These are phyloP conservation scores for Drechslerella coelobrocha DNA, from an alignment of 2,329 filamentous ascomycete species.

Conservation along the genomic window DNA sequence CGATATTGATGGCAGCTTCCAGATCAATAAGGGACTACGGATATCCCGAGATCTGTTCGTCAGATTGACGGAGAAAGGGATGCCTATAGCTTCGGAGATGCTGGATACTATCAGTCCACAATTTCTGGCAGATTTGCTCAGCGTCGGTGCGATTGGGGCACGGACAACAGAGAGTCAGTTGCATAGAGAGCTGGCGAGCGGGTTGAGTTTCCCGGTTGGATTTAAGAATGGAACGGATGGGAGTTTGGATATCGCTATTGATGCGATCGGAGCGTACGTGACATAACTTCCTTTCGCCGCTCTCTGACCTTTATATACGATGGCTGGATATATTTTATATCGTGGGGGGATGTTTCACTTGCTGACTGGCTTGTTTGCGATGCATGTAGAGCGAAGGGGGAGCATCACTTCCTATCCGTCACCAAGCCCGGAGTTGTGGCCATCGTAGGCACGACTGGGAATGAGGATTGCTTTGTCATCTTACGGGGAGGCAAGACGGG, in stretches of 20 bases:
- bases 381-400: slow-evolving; percentile 51
- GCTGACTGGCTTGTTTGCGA: background rate
- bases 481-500: slow-evolving; percentile 88
- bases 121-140: slow-evolving; percentile 95
- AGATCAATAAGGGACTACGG: slow-evolving; percentile 97
- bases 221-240: slow-evolving; percentile 99
- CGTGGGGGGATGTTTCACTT: background rate
- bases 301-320: background rate
- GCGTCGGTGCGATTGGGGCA: slow-evolving; percentile 91
- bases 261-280: slow-evolving; percentile 79
- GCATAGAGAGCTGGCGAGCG: slow-evolving; percentile 92
- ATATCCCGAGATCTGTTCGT: slow-evolving; percentile 92
- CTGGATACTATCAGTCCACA: slow-evolving; percentile 98
- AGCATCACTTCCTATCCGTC: slow-evolving; percentile 96
- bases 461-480: slow-evolving; percentile 97
- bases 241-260: slow-evolving; percentile 86
- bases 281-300: slow-evolving; percentile 53
- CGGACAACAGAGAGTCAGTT: slow-evolving; percentile 96
- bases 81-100: slow-evolving; percentile 98
- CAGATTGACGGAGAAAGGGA: slow-evolving; percentile 82
- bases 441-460: slow-evolving; percentile 90
- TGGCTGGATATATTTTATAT: background rate
- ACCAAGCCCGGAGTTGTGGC: slow-evolving; percentile 96
- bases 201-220: slow-evolving; percentile 94
- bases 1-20: slow-evolving; percentile 93